These are phyloP conservation scores for Omphalea diandra DNA, from an alignment of 441 rosid species.

Conservation along the genomic window DNA sequence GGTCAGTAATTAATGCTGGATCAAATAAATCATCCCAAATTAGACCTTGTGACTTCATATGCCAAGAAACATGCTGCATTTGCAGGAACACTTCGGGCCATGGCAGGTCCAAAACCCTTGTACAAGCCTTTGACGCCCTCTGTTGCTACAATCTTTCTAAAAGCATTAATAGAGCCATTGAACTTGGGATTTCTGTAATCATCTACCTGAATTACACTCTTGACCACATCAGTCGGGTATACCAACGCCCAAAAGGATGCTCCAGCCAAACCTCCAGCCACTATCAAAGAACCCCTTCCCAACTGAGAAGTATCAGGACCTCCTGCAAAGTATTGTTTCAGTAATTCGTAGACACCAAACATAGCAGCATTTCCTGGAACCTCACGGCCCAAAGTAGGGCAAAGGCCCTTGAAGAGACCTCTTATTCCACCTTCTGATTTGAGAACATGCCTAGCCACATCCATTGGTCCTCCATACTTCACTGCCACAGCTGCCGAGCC, in stretches of 20 bases:
- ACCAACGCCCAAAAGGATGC: conserved; percentile 77
- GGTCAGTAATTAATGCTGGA: not conserved
- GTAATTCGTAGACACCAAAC: conserved; percentile 80
- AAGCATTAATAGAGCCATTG: conserved; percentile 72
- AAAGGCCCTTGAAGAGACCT: conserved; percentile 89
- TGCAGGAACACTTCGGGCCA: conserved; percentile 93
- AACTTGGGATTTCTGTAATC: conserved; percentile 78
- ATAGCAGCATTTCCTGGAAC: conserved; percentile 86
- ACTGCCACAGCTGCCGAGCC: conserved; percentile 53
- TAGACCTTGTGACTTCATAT: conserved; percentile 77
- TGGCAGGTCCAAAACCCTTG: conserved; percentile 92
- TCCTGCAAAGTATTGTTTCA: conserved; percentile 76
- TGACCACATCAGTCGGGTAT: conserved; percentile 89
- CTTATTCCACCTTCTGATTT: conserved; percentile 72
- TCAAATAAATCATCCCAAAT: conserved; percentile 53
- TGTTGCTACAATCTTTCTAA: conserved; percentile 61
- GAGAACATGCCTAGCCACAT: conserved; percentile 83
- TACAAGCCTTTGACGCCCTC: conserved; percentile 88
- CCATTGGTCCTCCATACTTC: conserved; percentile 94
- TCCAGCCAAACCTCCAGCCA: conserved; percentile 92
- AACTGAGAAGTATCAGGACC: conserved; percentile 80
- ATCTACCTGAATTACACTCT: conserved; percentile 91
- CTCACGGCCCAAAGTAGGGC: conserved; percentile 89
- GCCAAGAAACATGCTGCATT: conserved; percentile 98
- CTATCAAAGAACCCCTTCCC: conserved; percentile 74